A percentile compares a stretch with the other conserved stretches of the same genome.
Conservation (phyloP, 176 grass and related monocot species). For the Aegilops longissima region DNA sequence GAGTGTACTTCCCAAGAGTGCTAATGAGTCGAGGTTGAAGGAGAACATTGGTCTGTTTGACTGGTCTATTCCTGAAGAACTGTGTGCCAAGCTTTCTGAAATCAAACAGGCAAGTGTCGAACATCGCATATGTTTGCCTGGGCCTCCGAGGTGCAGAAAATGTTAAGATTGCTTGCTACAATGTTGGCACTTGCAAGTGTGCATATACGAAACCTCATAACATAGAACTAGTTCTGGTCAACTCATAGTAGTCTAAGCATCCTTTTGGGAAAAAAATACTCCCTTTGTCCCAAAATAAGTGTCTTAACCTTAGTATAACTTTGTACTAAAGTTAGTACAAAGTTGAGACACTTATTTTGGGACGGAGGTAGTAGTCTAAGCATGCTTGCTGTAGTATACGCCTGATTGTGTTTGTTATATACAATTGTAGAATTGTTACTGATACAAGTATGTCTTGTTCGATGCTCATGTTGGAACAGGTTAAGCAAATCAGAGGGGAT, state of each 20-base stretch:
- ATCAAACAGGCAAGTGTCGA: conserved; percentile 55
- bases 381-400: background rate
- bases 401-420: background rate
- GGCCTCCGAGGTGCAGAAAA: background rate
- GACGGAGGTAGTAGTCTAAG: no score
- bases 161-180: background rate
- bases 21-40: conserved; percentile 57
- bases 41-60: conserved; percentile 59
- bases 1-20: conserved; percentile 70
- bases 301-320: no score
- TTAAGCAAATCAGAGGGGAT: conserved; percentile 46
- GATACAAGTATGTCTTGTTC: conserved; percentile 4
- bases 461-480: conserved; percentile 24
- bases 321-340: no score
- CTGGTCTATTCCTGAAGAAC: conserved; percentile 72
- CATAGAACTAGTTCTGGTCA: background rate
- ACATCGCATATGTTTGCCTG: background rate
- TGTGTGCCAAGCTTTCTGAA: conserved; percentile 47
- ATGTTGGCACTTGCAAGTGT: background rate
- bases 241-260: background rate
- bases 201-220: background rate
- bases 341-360: no score
- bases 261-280: no score
- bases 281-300: no score
- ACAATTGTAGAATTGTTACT: background rate